A percentile compares a stretch with the other conserved stretches of the same genome.
phyloP scores from a whole-genome alignment of 371 early-diverging fungal genomes.

The Mucor plumbeus region DNA sequence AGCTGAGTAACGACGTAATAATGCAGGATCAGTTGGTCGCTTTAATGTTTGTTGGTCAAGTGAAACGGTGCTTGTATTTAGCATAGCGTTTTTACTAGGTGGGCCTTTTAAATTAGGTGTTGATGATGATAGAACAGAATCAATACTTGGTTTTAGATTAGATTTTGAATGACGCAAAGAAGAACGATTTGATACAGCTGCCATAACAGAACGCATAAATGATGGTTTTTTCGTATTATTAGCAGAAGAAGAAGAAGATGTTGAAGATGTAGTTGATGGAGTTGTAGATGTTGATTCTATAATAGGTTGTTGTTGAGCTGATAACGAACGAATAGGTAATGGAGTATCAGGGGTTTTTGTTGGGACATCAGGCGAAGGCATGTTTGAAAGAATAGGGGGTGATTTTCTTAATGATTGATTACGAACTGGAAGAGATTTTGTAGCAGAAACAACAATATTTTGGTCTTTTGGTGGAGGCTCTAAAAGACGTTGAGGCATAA shows the following conservation, averaged over 20 bases:
- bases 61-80: constrained; percentile 13
- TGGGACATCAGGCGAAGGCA: constrained; percentile 15
- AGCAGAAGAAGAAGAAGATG: not conserved
- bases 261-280: not conserved
- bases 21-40: not conserved
- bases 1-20: constrained; percentile 12
- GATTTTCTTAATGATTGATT: constrained; percentile 17
- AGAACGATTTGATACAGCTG: constrained; percentile 5
- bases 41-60: constrained; percentile 14
- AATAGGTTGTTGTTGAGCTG: constrained; percentile 11
- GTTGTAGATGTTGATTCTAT: constrained; percentile 7
- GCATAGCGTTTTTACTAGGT: not conserved
- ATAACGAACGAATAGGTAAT: not conserved
- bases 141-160: not conserved
- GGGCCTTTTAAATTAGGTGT: not conserved
- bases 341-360: constrained; percentile 5
- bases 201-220: constrained; percentile 23
- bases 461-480: not conserved
- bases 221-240: constrained; percentile 13
- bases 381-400: constrained; percentile 15
- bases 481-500: not conserved
- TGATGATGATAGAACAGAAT: not conserved
- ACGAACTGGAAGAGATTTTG: constrained; percentile 12
- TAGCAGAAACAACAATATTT: not conserved
- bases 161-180: constrained; percentile 11